These are phyloP conservation scores for Mimosa bimucronata DNA, from an alignment of 306 rosid species.

Conservation along the genomic window DNA sequence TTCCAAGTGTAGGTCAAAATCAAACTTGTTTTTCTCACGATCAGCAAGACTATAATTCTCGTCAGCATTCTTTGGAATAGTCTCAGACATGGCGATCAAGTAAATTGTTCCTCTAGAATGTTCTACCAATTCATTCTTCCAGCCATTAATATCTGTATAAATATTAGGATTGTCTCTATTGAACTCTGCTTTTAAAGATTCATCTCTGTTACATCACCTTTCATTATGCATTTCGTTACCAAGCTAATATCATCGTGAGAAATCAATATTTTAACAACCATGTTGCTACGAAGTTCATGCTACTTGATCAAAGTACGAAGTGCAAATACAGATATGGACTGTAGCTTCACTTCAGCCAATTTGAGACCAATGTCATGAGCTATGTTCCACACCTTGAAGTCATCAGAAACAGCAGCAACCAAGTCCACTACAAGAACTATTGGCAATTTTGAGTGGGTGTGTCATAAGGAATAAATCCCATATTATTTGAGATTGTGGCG, in stretches of 20 bases:
- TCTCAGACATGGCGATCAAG: constrained; percentile 55
- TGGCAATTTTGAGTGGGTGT: too few relatives aligned
- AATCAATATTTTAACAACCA: constrained; percentile 85
- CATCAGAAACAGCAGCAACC: constrained; percentile 66
- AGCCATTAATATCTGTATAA: constrained; percentile 27
- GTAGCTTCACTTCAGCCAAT: constrained; percentile 74
- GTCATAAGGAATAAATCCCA: too few relatives aligned
- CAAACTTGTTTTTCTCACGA: constrained; percentile 44
- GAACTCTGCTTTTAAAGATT: constrained; percentile 35
- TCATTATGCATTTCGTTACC: constrained; percentile 66
- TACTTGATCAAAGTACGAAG: constrained; percentile 71
- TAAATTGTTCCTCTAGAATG: constrained; percentile 50
- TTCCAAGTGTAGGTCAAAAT: constrained; percentile 46
- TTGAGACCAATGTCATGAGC: constrained; percentile 58
- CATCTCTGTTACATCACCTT: constrained; percentile 47
- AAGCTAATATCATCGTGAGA: constrained; percentile 58
- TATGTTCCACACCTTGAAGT: constrained; percentile 67
- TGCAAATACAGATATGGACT: constrained; percentile 69
- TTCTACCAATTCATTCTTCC: constrained; percentile 37
- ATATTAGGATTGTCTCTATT: constrained; percentile 30
- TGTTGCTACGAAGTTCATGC: constrained; percentile 66
- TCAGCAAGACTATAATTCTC: constrained; percentile 32
- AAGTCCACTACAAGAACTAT: too few relatives aligned
- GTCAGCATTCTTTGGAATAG: constrained; percentile 27
- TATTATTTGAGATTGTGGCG: too few relatives aligned